Evolutionary conservation across 192 early-diverging fungal genomes (phyloP).

Genomic region (Diversispora epigaea): DNA sequence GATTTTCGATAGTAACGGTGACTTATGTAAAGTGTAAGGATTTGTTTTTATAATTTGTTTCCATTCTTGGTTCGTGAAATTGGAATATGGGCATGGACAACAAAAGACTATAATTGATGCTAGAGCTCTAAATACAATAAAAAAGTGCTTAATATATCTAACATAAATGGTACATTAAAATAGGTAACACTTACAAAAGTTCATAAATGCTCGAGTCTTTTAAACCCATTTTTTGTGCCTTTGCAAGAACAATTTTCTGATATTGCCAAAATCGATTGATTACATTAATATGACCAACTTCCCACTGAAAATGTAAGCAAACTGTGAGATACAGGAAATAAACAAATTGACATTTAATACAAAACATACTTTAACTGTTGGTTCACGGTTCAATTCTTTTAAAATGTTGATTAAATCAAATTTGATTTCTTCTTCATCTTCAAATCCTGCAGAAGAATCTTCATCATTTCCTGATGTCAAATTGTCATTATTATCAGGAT

Average conservation of each 20-base stretch:
- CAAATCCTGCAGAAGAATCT: not conserved
- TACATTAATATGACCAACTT: not conserved
- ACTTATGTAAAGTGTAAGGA: conserved; percentile 29
- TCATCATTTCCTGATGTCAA: not conserved
- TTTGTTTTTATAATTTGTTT: conserved; percentile 27
- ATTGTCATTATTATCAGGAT: not conserved
- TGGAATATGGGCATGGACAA: conserved; percentile 31
- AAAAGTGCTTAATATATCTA: conserved; percentile 23
- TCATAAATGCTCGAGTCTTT: not conserved
- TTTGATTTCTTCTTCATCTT: conserved; percentile 9
- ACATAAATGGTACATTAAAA: conserved; percentile 1
- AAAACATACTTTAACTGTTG: conserved; percentile 15
- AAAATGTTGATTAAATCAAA: conserved; percentile 13
- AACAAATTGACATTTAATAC: conserved; percentile 1
- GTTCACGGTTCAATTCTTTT: conserved; percentile 1
- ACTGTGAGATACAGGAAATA: conserved; percentile 13
- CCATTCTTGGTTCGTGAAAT: conserved; percentile 34
- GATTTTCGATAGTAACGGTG: conserved; percentile 31
- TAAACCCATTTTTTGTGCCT: not conserved
- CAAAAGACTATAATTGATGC: conserved; percentile 35
- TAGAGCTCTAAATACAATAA: conserved; percentile 34
- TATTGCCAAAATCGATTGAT: conserved; percentile 17
- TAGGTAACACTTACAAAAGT: conserved; percentile 24
- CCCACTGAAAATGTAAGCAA: conserved; percentile 18
- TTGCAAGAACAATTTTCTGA: conserved; percentile 7